These are phyloP conservation scores for Magnaporthiopsis incrustans DNA, from an alignment of 2,329 filamentous ascomycete species.

Conservation along the genomic window DNA sequence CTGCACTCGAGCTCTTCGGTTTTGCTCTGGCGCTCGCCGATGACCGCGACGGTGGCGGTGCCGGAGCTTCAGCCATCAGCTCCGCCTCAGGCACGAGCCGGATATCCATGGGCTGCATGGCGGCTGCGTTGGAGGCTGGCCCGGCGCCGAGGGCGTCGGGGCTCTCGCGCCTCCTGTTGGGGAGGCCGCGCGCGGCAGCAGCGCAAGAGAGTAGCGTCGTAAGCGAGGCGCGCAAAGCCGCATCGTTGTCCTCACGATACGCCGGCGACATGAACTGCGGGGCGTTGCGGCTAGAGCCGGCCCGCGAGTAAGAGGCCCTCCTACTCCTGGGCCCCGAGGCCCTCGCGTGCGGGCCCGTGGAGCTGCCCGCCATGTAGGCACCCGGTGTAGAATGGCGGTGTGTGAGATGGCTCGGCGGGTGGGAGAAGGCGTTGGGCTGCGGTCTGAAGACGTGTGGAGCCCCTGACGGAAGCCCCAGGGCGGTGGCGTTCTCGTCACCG, in stretches of 20 bases:
- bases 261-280: constrained; percentile 64
- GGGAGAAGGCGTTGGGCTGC: constrained; percentile 86
- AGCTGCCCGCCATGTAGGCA: constrained; percentile 14
- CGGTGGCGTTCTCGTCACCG: constrained; percentile 71
- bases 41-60: constrained; percentile 11
- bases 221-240: constrained; percentile 83
- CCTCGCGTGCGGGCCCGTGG: constrained; percentile 14
- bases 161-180: constrained; percentile 49
- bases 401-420: constrained; percentile 53
- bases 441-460: constrained; percentile 60
- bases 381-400: constrained; percentile 33
- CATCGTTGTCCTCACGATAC: constrained; percentile 83
- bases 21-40: background rate
- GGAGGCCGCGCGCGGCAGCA: constrained; percentile 74
- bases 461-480: constrained; percentile 54
- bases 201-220: constrained; percentile 93
- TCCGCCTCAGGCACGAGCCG: constrained; percentile 55
- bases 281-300: constrained; percentile 24
- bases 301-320: constrained; percentile 6
- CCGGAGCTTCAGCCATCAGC: constrained; percentile 33
- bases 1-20: background rate
- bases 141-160: constrained; percentile 29
- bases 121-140: constrained; percentile 24
- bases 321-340: background rate
- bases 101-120: constrained; percentile 45